Evolutionary conservation across 2,329 filamentous ascomycete genomes (phyloP).

Genomic region (Pseudopyrenochaeta lycopersici): DNA sequence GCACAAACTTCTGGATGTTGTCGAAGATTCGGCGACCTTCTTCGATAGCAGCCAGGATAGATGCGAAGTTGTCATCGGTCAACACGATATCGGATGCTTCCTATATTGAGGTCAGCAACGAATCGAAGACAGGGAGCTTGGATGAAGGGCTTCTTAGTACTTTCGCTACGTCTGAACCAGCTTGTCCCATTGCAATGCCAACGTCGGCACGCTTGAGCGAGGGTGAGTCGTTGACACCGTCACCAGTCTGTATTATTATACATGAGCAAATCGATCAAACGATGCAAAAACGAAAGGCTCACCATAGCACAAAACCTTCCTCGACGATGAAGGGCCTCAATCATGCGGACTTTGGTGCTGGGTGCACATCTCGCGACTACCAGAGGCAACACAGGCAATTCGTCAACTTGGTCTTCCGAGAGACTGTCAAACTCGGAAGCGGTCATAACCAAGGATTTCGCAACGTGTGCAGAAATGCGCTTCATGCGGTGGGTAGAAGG

Average conservation of each 20-base stretch:
- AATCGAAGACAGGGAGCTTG: background rate
- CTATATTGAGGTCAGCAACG: slow-evolving; percentile 16
- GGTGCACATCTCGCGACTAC: slow-evolving; percentile 88
- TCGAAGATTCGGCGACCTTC: slow-evolving; percentile 87
- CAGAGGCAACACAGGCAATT: slow-evolving; percentile 76
- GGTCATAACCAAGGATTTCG: slow-evolving; percentile 46
- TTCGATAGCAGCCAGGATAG: slow-evolving; percentile 82
- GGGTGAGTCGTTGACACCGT: slow-evolving; percentile 87
- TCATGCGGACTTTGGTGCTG: too few species aligned
- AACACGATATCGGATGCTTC: slow-evolving; percentile 84
- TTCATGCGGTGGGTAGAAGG: slow-evolving; percentile 33
- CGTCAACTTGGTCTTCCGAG: slow-evolving; percentile 77
- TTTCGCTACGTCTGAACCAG: slow-evolving; percentile 85
- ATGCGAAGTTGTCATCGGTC: slow-evolving; percentile 88
- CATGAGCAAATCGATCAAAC: slow-evolving; percentile 1
- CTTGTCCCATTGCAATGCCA: slow-evolving; percentile 83
- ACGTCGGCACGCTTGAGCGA: slow-evolving; percentile 83
- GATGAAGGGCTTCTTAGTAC: slow-evolving; percentile 3
- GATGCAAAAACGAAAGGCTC: background rate
- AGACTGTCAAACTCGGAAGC: slow-evolving; percentile 77
- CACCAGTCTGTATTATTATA: slow-evolving; percentile 68
- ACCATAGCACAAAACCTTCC: slow-evolving; percentile 79
- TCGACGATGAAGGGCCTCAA: slow-evolving; percentile 83
- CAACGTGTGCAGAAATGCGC: slow-evolving; percentile 36
- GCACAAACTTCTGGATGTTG: slow-evolving; percentile 88